A percentile compares a stretch with the other conserved stretches of the same genome.
Evolutionary conservation across 1,139 yeast genomes (phyloP).

Genomic region (Scheffersomyces parashehatae): DNA sequence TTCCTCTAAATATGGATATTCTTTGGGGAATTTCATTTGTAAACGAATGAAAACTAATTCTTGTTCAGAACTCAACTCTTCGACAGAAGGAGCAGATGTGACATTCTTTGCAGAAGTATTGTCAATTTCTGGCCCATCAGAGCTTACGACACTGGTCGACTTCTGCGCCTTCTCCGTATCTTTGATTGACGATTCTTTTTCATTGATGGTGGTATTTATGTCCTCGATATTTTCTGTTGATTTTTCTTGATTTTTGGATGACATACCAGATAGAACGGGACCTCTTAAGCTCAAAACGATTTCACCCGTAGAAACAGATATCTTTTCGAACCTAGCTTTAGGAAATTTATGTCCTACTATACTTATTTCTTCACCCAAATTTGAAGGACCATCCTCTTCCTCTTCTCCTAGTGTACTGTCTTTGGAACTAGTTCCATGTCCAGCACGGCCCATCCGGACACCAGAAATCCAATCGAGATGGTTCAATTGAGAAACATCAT

Average conservation of each 20-base stretch:
- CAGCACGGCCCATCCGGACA: constrained; percentile 69
- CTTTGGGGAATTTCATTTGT: constrained; percentile 63
- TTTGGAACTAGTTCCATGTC: constrained; percentile 25
- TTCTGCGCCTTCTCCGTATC: background rate
- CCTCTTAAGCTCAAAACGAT: constrained; percentile 76
- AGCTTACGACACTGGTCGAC: background rate
- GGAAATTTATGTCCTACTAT: constrained; percentile 90
- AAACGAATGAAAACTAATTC: constrained; percentile 70
- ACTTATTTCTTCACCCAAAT: constrained; percentile 89
- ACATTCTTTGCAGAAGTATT: background rate
- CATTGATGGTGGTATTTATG: background rate
- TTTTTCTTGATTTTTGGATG: background rate
- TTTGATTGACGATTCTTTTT: background rate
- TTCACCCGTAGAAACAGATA: constrained; percentile 83
- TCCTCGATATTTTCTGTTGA: background rate
- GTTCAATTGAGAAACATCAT: constrained; percentile 43
- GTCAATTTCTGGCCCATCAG: background rate
- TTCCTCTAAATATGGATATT: constrained; percentile 62
- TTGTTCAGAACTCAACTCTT: constrained; percentile 32
- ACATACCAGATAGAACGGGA: constrained; percentile 50
- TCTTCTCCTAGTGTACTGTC: constrained; percentile 17
- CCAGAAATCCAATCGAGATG: constrained; percentile 95
- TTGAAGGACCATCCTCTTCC: constrained; percentile 56
- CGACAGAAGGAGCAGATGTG: constrained; percentile 3
- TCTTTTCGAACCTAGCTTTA: constrained; percentile 79